These are phyloP conservation scores for Yarrowia yakushimensis DNA, from an alignment of 805 yeast species.

Conservation along the genomic window DNA sequence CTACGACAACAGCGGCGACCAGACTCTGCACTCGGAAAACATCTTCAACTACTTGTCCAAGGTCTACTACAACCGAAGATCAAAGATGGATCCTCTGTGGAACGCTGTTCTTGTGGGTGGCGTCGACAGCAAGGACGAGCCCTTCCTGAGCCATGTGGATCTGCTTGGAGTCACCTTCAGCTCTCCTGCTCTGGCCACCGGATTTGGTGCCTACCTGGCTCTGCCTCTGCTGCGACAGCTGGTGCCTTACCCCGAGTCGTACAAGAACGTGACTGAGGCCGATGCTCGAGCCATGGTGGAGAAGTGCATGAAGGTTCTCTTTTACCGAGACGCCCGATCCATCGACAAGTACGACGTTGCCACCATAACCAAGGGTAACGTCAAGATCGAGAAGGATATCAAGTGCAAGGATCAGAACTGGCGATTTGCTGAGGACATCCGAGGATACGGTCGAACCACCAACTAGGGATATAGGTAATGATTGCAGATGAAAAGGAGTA, in stretches of 20 bases:
- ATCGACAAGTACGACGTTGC: conserved; percentile 80
- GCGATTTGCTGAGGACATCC: conserved; percentile 83
- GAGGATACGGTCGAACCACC: conserved; percentile 70
- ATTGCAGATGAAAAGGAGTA: background rate
- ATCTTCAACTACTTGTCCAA: conserved; percentile 83
- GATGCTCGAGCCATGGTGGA: conserved; percentile 73
- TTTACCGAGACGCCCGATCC: conserved; percentile 94
- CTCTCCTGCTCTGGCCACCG: conserved; percentile 88
- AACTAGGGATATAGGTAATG: conserved; percentile 12
- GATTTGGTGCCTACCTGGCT: conserved; percentile 94
- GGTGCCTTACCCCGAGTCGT: conserved; percentile 76
- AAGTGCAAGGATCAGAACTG: conserved; percentile 76
- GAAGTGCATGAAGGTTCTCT: conserved; percentile 90
- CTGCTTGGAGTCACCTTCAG: conserved; percentile 86
- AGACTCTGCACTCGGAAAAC: conserved; percentile 70
- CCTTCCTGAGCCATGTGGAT: conserved; percentile 83
- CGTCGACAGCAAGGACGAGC: conserved; percentile 61
- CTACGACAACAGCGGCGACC: conserved; percentile 68
- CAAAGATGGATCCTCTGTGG: conserved; percentile 96
- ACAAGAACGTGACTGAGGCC: conserved; percentile 60
- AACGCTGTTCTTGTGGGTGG: conserved; percentile 92
- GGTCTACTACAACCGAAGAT: conserved; percentile 80
- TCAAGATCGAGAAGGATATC: conserved; percentile 62
- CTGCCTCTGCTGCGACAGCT: conserved; percentile 83
- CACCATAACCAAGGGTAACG: conserved; percentile 62